A percentile compares a stretch with the other conserved stretches of the same genome.
Conservation (phyloP, 2,329 filamentous ascomycete genomes). For the Neobulgaria alba region DNA sequence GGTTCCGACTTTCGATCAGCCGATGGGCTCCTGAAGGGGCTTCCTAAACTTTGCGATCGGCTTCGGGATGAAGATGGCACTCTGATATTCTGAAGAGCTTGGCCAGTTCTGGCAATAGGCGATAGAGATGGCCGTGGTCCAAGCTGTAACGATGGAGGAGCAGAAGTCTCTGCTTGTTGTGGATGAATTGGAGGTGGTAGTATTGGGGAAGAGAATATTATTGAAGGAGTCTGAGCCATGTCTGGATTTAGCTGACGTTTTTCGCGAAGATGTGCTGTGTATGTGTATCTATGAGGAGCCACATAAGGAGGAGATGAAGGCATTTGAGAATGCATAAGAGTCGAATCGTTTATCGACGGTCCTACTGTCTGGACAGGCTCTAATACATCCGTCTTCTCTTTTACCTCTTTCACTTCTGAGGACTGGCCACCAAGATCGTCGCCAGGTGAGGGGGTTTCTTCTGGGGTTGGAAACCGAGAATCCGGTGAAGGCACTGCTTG, state of each 20-base stretch:
- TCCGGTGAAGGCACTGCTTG: slow-evolving; percentile 3
- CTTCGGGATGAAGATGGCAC: slow-evolving; percentile 25
- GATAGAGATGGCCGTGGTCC: slow-evolving; percentile 20
- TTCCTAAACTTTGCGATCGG: slow-evolving; percentile 27
- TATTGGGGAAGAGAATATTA: slow-evolving; percentile 28
- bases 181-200: slow-evolving; percentile 24
- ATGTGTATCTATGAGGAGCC: slow-evolving; percentile 22
- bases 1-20: slow-evolving; percentile 19
- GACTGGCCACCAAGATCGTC: slow-evolving; percentile 3
- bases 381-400: neutral
- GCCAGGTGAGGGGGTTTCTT: slow-evolving; percentile 26
- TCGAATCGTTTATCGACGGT: slow-evolving; percentile 7
- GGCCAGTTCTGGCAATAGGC: slow-evolving; percentile 26
- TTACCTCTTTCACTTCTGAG: neutral
- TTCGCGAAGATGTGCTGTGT: slow-evolving; percentile 24
- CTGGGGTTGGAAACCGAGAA: slow-evolving; percentile 22
- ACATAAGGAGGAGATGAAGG: slow-evolving; percentile 26
- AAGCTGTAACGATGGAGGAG: slow-evolving; percentile 7
- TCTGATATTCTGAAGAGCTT: slow-evolving; percentile 27
- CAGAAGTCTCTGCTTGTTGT: slow-evolving; percentile 9
- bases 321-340: slow-evolving; percentile 19
- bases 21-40: slow-evolving; percentile 28
- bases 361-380: neutral
- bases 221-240: slow-evolving; percentile 24
- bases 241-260: slow-evolving; percentile 19